phyloP scores from a whole-genome alignment of 1,284 basidiomycete species.

The Dichomitus squalens region DNA sequence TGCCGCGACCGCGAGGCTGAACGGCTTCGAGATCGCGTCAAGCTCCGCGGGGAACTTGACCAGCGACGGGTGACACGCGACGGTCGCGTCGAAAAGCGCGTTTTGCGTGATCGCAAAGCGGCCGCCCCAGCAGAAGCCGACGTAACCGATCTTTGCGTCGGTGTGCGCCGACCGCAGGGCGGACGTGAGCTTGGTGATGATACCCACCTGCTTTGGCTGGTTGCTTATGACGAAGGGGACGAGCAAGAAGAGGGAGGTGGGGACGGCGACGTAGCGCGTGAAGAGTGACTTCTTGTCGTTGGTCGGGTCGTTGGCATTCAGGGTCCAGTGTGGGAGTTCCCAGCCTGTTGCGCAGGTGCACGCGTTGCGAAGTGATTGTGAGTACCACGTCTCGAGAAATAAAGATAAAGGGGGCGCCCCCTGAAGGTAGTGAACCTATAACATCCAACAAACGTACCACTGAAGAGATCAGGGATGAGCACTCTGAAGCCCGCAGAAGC shows the following conservation, averaged over 20 bases:
- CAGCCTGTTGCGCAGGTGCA: conserved; percentile 15
- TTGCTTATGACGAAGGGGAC: conserved; percentile 27
- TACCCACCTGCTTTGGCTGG: conserved; percentile 17
- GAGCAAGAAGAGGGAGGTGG: conserved; percentile 21
- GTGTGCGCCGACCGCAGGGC: conserved; percentile 19
- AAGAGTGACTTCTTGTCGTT: conserved; percentile 14
- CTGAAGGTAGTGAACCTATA: too few relatives aligned
- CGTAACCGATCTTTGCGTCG: conserved; percentile 23
- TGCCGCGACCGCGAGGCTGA: conserved; percentile 25
- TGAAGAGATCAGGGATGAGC: conserved; percentile 26
- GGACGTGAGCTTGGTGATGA: conserved; percentile 15
- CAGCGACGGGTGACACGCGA: conserved; percentile 28
- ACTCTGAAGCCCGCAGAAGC: conserved; percentile 26
- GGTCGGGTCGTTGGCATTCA: conserved; percentile 16
- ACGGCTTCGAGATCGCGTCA: conserved; percentile 19
- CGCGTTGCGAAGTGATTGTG: too few relatives aligned
- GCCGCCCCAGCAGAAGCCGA: conserved; percentile 32
- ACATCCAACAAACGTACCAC: conserved; percentile 14
- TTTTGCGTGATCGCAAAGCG: conserved; percentile 29
- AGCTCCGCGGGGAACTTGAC: conserved; percentile 27
- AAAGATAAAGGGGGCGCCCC: too few relatives aligned
- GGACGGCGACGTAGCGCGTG: conserved; percentile 18
- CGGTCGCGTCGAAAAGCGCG: conserved; percentile 26
- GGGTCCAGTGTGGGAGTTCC: conserved; percentile 25
- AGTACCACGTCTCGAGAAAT: too few relatives aligned